Conservation (phyloP, 192 early-diverging fungal genomes). For the Entrophospora sp. region DNA sequence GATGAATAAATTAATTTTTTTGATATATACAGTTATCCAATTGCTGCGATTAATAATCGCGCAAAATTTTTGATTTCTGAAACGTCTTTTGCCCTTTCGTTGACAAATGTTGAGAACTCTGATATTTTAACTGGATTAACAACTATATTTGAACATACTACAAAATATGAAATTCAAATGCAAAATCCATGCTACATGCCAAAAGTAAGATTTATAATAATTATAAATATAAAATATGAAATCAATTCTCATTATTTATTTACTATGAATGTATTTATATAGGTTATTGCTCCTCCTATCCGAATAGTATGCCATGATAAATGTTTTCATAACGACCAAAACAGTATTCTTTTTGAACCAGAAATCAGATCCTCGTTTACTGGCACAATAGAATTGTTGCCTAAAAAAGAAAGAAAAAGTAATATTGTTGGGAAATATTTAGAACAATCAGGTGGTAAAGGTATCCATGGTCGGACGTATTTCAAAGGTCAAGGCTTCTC, state of each 20-base stretch:
- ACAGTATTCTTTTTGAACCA: conserved; percentile 36
- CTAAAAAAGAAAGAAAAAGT: conserved; percentile 11
- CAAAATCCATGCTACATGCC: conserved; percentile 30
- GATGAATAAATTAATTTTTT: not conserved
- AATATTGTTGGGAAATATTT: conserved; percentile 24
- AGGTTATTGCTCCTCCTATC: conserved; percentile 53
- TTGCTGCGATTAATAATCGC: conserved; percentile 31
- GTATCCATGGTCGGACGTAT: conserved; percentile 35
- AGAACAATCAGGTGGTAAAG: conserved; percentile 24
- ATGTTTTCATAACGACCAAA: conserved; percentile 47
- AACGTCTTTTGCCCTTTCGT: conserved; percentile 17
- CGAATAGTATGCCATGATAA: conserved; percentile 54
- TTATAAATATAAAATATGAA: no score
- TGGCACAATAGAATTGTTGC: conserved; percentile 28
- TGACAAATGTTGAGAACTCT: conserved; percentile 16
- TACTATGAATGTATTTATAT: no score
- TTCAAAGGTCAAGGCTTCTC: conserved; percentile 42
- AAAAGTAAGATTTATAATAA: no score
- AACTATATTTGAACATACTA: conserved; percentile 23
- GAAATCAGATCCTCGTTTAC: conserved; percentile 30
- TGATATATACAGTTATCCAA: not conserved
- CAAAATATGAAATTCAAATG: not conserved
- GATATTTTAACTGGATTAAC: conserved; percentile 22
- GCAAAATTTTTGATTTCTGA: conserved; percentile 37
- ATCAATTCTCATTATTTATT: no score